Percentiles rank a stretch among this genome's conserved stretches.
Evolutionary conservation across 2,329 filamentous ascomycete species (phyloP).

Genomic region (Trichoderma sp.): DNA sequence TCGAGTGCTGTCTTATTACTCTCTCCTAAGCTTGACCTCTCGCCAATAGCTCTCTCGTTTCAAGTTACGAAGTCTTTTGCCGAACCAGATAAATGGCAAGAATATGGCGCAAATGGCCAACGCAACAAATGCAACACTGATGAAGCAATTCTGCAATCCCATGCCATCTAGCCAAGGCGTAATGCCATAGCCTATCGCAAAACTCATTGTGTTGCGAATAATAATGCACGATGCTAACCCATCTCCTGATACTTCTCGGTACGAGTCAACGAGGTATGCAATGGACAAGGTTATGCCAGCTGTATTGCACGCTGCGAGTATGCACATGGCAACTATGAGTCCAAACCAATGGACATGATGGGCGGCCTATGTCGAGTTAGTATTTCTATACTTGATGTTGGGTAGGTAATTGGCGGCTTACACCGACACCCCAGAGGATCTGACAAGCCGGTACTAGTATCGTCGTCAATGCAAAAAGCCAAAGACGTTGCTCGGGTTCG

Average conservation of each 20-base stretch:
- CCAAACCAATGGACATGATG: constrained; percentile 42
- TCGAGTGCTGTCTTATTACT: background rate
- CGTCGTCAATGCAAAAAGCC: constrained; percentile 36
- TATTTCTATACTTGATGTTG: background rate
- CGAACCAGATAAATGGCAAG: constrained; percentile 48
- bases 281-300: constrained; percentile 38
- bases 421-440: constrained; percentile 36
- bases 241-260: constrained; percentile 40
- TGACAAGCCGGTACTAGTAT: constrained; percentile 30
- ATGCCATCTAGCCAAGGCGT: constrained; percentile 43
- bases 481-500: constrained; percentile 42
- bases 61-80: constrained; percentile 31
- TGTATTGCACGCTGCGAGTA: constrained; percentile 34
- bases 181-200: constrained; percentile 39
- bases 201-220: constrained; percentile 39
- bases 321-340: constrained; percentile 40
- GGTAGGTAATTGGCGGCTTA: constrained; percentile 4
- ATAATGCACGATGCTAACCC: constrained; percentile 40
- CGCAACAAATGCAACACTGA: constrained; percentile 41
- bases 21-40: constrained; percentile 17
- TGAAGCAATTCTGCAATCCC: constrained; percentile 43
- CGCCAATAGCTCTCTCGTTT: constrained; percentile 25
- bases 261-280: constrained; percentile 42
- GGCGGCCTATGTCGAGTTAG: constrained; percentile 26
- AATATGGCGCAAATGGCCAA: constrained; percentile 40